Conservation (phyloP, 805 yeast genomes). For the Kazachstania psychrophila region DNA sequence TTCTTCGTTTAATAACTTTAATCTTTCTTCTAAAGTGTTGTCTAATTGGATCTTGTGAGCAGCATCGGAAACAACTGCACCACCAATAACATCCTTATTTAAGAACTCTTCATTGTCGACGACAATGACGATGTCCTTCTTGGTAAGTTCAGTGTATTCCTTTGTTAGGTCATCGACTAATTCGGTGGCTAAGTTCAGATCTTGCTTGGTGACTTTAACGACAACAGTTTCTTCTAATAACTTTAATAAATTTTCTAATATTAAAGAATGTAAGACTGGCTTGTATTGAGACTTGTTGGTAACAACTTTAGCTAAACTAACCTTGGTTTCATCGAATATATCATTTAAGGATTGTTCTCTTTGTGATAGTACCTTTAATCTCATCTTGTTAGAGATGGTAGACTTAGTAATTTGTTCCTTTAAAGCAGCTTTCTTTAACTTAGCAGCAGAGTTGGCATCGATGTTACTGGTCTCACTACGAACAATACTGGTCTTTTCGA, state of each 20-base stretch:
- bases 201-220: constrained; percentile 44
- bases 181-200: constrained; percentile 32
- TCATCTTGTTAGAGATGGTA: constrained; percentile 88
- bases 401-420: constrained; percentile 94
- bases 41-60: constrained; percentile 79
- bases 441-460: constrained; percentile 69
- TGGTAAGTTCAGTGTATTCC: constrained; percentile 54
- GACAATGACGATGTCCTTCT: constrained; percentile 44
- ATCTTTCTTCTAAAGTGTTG: constrained; percentile 92
- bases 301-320: constrained; percentile 44
- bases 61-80: constrained; percentile 62
- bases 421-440: constrained; percentile 82
- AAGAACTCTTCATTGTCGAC: constrained; percentile 49
- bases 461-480: constrained; percentile 86
- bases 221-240: constrained; percentile 62
- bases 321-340: constrained; percentile 62
- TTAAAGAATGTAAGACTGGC: constrained; percentile 62
- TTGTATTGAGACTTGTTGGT: constrained; percentile 56
- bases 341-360: constrained; percentile 72
- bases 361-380: constrained; percentile 80
- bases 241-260: constrained; percentile 66
- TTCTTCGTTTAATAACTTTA: constrained; percentile 68
- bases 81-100: constrained; percentile 61
- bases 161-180: constrained; percentile 47
- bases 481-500: constrained; percentile 91